Conservation (phyloP, 192 early-diverging fungal genomes). For the Gigaspora rosea region DNA sequence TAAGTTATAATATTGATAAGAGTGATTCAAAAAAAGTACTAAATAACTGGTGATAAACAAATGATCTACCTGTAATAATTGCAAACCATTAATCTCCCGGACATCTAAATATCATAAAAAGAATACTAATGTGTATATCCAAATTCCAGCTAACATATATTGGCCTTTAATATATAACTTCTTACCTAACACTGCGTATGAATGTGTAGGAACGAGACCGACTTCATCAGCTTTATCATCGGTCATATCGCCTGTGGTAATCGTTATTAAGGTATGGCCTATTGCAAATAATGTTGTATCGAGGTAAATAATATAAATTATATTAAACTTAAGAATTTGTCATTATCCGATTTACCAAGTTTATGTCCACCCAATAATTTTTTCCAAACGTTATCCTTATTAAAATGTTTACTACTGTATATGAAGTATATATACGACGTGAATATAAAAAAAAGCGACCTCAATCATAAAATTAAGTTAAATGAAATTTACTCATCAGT, state of each 20-base stretch:
- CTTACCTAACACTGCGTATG: slow-evolving; percentile 79
- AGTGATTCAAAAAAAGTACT: background rate
- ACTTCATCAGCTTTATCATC: slow-evolving; percentile 62
- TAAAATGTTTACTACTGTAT: slow-evolving; percentile 55
- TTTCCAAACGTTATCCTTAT: slow-evolving; percentile 70
- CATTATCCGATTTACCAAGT: slow-evolving; percentile 44
- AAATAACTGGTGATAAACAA: background rate
- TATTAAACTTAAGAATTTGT: background rate
- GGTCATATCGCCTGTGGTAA: slow-evolving; percentile 80
- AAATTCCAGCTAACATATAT: slow-evolving; percentile 22
- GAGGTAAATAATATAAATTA: background rate
- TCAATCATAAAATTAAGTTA: background rate
- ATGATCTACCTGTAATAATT: slow-evolving; percentile 62
- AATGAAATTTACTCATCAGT: slow-evolving; percentile 60
- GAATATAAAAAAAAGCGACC: slow-evolving; percentile 21
- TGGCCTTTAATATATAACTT: background rate
- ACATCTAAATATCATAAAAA: slow-evolving; percentile 43
- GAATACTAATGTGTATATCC: slow-evolving; percentile 14
- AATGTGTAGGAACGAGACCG: slow-evolving; percentile 87
- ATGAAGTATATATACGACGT: background rate
- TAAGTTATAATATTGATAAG: background rate
- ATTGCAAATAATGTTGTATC: background rate
- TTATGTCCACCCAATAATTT: slow-evolving; percentile 67
- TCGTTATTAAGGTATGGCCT: slow-evolving; percentile 77
- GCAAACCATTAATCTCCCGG: slow-evolving; percentile 58